Base-by-base conservation (phyloP, 441 rosid genomes). In the Brassica hybrid region DNA sequence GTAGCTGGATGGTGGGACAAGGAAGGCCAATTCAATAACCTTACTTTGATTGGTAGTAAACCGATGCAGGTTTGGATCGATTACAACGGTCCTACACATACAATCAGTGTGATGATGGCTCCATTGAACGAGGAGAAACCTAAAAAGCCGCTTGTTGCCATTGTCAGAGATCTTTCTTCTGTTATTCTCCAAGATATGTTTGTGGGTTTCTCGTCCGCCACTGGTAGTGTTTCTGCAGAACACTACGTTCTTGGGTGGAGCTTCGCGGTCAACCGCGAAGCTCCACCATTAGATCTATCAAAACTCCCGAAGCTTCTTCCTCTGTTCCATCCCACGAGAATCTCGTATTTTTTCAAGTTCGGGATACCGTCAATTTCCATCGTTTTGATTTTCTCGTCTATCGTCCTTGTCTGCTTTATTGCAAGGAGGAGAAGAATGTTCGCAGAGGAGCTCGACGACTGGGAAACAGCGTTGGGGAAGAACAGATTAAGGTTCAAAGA, bases 161-260 rank as follows among this genome's bases (percentile, higher is more conserved):
- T 74, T 73, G 81, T 16, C 0, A 72, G 81, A 11, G 92, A 93
- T 85, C 91, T 91, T 32, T 83, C 95, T 2, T 77, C 86, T 2
- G 73, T 86, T 61, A 14, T 91, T 62, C 11, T 34, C 4, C 86
- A 88, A 4, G 73, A 64, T 7, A 93, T 93, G 98, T 90, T 71
- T 19, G 87, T 90, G 14, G 97, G 98, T 2, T 93, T 84, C 78
- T 89, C 94, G 7, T 68, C 97, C 59, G 87, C 95, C 11, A 89
- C 97, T 0, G 92, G 95, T 14, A 25, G 78, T 70, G 83, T 84
- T 0, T 80, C 82, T 1, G 81, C 90, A 56, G 84, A 89, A 0
- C 95, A 90, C 69, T 90, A 77, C 67, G 62, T 92, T 7, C 25
- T 84, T 17, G 97, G 95, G 8, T 92, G 97, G 97, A 88, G 91